These are phyloP conservation scores for Holtermannia corniformis DNA, from an alignment of 768 basidiomycete genomes.

Conservation along the genomic window DNA sequence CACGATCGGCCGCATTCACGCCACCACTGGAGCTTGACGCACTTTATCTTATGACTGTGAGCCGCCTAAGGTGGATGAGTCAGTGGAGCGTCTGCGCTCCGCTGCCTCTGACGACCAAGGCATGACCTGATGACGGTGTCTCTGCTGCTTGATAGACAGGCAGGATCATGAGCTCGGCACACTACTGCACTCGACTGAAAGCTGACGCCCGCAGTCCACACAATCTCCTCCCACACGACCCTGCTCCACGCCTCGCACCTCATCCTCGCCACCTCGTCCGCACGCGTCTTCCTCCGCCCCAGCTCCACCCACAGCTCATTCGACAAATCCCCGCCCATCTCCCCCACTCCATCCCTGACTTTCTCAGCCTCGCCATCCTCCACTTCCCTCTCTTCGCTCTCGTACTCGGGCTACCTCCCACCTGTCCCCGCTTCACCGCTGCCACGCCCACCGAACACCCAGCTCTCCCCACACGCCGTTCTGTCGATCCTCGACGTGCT, in stretches of 20 bases:
- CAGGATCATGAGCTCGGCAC: no score
- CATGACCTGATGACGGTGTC: no score
- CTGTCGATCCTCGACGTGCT: conserved; percentile 22
- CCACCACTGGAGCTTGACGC: no score
- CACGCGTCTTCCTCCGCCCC: conserved; percentile 18
- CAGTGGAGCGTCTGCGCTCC: no score
- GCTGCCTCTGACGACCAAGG: no score
- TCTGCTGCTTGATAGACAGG: no score
- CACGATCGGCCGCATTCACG: no score
- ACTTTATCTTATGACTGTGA: no score
- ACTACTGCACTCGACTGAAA: no score
- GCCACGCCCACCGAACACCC: conserved; percentile 11
- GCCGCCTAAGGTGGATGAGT: no score
- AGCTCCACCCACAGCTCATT: not conserved
- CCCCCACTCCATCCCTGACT: conserved; percentile 12
- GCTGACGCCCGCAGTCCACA: conserved; percentile 30
- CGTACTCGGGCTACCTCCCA: no score
- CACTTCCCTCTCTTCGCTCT: conserved; percentile 5
- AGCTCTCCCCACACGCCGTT: conserved; percentile 23
- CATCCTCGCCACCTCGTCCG: conserved; percentile 28
- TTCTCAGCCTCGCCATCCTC: conserved; percentile 2
- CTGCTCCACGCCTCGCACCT: conserved; percentile 22
- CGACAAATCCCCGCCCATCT: conserved; percentile 5
- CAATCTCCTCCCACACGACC: conserved; percentile 15
- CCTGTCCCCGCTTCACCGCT: conserved; percentile 6